These are phyloP conservation scores for Teunomyces lycoperdinae DNA, from an alignment of 805 yeast genomes.

Conservation along the genomic window DNA sequence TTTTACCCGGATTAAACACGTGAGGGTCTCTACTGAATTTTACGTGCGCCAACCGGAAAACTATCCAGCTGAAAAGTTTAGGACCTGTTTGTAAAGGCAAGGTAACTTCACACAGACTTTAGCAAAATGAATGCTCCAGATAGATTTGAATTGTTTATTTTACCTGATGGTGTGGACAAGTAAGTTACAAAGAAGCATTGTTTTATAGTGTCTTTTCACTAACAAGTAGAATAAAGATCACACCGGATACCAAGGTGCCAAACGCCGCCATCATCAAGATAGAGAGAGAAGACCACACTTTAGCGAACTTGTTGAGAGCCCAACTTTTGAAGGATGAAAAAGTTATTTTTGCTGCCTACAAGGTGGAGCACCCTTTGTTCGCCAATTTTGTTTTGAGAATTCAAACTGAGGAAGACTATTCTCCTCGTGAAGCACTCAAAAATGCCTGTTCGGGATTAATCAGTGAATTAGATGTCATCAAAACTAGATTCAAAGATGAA, in stretches of 20 bases:
- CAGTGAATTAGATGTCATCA: conserved; percentile 69
- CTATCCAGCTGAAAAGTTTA: neutral
- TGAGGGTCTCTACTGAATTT: no score
- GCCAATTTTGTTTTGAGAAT: conserved; percentile 92
- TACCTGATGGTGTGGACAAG: conserved; percentile 98
- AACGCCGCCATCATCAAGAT: conserved; percentile 90
- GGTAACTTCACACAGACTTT: neutral
- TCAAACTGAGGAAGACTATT: conserved; percentile 93
- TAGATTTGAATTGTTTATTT: conserved; percentile 91
- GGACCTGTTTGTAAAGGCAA: neutral
- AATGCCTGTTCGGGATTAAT: conserved; percentile 87
- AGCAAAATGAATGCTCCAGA: conserved; percentile 94
- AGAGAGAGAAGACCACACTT: conserved; percentile 96
- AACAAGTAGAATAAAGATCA: conserved; percentile 60
- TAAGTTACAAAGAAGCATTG: conserved; percentile 33
- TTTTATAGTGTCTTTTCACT: neutral
- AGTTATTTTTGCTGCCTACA: conserved; percentile 96
- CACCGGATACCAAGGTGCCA: conserved; percentile 93
- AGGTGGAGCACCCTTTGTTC: conserved; percentile 95
- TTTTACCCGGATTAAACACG: neutral
- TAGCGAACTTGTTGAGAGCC: conserved; percentile 84
- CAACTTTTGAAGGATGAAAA: conserved; percentile 82
- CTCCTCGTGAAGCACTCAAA: conserved; percentile 85
- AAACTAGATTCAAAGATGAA: conserved; percentile 81
- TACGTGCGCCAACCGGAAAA: neutral